Percentiles rank a stretch among this genome's conserved stretches.
phyloP scores from a whole-genome alignment of 2,329 filamentous ascomycete genomes.

The Magnaporthiopsis incrustans region DNA sequence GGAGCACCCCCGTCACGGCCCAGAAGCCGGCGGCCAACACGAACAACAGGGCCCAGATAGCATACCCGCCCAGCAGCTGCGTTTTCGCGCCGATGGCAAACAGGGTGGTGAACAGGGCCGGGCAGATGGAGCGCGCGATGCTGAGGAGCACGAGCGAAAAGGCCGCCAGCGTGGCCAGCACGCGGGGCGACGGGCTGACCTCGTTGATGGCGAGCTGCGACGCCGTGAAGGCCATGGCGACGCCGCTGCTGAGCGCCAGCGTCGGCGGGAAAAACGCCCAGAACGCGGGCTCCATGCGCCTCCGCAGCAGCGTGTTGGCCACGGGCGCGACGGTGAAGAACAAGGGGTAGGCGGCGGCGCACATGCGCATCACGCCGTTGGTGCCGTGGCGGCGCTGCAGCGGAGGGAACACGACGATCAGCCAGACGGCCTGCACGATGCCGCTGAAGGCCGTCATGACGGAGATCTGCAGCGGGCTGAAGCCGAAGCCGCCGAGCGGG shows the following conservation, averaged over 20 bases:
- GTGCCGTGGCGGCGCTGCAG: constrained; percentile 55
- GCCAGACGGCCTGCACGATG: constrained; percentile 60
- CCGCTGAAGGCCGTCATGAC: constrained; percentile 58
- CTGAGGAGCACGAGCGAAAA: constrained; percentile 54
- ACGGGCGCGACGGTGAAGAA: constrained; percentile 50
- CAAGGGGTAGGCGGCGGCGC: constrained; percentile 51
- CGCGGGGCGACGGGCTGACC: constrained; percentile 53
- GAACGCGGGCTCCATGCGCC: constrained; percentile 38
- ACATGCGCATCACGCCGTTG: constrained; percentile 52
- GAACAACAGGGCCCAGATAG: constrained; percentile 54
- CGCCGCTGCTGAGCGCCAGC: constrained; percentile 50
- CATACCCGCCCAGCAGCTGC: constrained; percentile 55
- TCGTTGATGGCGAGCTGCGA: constrained; percentile 71
- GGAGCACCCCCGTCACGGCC: constrained; percentile 24
- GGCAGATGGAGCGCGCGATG: constrained; percentile 56
- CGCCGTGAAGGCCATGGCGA: constrained; percentile 63
- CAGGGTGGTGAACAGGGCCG: constrained; percentile 57
- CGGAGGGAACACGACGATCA: constrained; percentile 61
- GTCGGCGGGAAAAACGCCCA: constrained; percentile 42
- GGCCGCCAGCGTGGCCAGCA: constrained; percentile 65
- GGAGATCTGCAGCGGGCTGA: constrained; percentile 56
- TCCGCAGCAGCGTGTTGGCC: constrained; percentile 47
- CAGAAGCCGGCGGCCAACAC: constrained; percentile 25
- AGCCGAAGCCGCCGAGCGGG: constrained; percentile 55
- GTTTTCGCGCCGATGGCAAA: constrained; percentile 59